Conservation (phyloP, 208 protist species). For the Angomonas ambiguus region DNA sequence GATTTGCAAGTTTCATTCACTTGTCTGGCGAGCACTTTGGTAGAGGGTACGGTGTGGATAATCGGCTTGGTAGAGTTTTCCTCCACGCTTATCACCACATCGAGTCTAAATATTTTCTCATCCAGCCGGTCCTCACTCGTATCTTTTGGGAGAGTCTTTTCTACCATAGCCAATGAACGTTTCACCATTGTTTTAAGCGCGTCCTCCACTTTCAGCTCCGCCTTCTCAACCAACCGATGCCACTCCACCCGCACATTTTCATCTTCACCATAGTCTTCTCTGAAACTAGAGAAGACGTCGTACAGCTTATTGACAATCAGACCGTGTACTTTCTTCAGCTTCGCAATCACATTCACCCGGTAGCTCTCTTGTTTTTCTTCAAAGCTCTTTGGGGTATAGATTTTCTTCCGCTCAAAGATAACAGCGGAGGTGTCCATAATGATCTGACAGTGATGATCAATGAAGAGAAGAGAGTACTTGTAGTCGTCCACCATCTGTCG, state of each 20-base stretch:
- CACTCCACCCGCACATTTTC: constrained; percentile 87
- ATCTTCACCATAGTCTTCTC: constrained; percentile 81
- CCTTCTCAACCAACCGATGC: constrained; percentile 86
- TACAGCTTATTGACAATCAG: constrained; percentile 85
- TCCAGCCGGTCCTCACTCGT: constrained; percentile 82
- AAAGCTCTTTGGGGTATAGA: constrained; percentile 90
- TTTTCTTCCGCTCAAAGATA: constrained; percentile 92
- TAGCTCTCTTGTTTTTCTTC: constrained; percentile 81
- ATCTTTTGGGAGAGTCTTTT: constrained; percentile 88
- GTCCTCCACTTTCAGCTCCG: constrained; percentile 94
- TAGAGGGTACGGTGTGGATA: constrained; percentile 89
- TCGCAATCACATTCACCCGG: constrained; percentile 59
- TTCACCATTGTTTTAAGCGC: constrained; percentile 94
- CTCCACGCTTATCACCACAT: constrained; percentile 90
- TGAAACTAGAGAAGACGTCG: constrained; percentile 87
- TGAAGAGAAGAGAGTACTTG: constrained; percentile 85
- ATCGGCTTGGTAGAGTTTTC: constrained; percentile 66
- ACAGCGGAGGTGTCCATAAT: constrained; percentile 93
- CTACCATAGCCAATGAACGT: constrained; percentile 89
- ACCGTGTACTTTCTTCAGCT: constrained; percentile 75
- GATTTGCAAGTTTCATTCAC: constrained; percentile 91
- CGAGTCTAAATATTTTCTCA: constrained; percentile 92
- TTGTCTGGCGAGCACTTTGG: constrained; percentile 79
- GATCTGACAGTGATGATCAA: constrained; percentile 85
- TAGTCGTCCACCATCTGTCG: constrained; percentile 92